phyloP scores from a whole-genome alignment of 2,329 filamentous ascomycete species.

The Penicillium aurantiogriseum region DNA sequence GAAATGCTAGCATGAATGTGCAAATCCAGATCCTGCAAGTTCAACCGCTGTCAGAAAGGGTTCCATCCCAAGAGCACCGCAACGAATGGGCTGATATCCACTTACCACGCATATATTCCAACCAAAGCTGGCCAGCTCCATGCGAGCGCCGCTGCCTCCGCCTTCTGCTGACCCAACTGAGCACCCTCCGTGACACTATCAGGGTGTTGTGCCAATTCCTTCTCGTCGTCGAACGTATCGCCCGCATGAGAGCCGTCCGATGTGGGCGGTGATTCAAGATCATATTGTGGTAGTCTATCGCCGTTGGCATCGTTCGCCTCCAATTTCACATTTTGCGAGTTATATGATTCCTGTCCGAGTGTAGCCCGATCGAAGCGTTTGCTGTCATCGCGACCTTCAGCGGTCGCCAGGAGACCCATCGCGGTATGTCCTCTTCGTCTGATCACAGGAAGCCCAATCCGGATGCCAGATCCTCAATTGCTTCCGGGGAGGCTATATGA shows the following conservation, averaged over 20 bases:
- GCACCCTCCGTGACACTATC: conserved; percentile 16
- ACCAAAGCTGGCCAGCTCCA: conserved; percentile 39
- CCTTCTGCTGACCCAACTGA: conserved; percentile 30
- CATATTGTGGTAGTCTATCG: not conserved
- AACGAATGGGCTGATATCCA: not conserved
- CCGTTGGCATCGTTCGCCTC: not conserved
- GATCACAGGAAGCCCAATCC: not conserved
- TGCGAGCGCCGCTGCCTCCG: conserved; percentile 43
- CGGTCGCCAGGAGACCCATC: conserved; percentile 8
- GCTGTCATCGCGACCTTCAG: not conserved
- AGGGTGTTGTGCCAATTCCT: conserved; percentile 15
- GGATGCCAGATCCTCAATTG: not conserved
- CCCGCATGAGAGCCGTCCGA: not conserved
- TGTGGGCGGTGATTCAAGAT: not conserved
- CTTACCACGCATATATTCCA: conserved; percentile 38
- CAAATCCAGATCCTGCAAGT: conserved; percentile 45
- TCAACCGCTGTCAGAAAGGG: conserved; percentile 1
- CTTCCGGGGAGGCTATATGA: not conserved
- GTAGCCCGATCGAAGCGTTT: not conserved
- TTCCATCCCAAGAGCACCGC: not conserved
- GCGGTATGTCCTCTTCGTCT: not conserved
- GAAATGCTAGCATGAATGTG: conserved; percentile 48
- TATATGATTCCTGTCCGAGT: not conserved
- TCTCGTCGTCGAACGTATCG: conserved; percentile 21
- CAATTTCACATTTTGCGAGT: not conserved